phyloP scores from a whole-genome alignment of 2,329 filamentous ascomycete species.

The Acrocalymma vagum region DNA sequence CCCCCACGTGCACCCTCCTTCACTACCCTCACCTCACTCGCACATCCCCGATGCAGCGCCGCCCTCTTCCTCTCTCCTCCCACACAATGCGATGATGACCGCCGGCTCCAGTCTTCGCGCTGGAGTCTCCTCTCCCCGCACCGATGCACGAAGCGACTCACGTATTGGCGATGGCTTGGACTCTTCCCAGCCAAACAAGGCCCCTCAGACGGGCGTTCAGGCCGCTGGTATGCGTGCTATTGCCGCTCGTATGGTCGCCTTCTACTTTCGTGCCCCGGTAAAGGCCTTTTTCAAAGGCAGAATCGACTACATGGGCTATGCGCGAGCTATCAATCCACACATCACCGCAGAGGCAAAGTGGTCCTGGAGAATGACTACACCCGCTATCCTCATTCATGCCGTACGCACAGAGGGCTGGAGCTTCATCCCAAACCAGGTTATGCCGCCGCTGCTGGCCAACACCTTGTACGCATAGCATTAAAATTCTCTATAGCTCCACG shows the following conservation, averaged over 20 bases:
- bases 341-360: constrained; percentile 58
- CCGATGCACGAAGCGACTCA: constrained; percentile 23
- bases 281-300: constrained; percentile 92
- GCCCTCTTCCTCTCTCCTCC: constrained; percentile 21
- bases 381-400: constrained; percentile 73
- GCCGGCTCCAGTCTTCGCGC: constrained; percentile 42
- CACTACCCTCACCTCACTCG: constrained; percentile 6
- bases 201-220: constrained; percentile 76
- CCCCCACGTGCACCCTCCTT: constrained; percentile 17
- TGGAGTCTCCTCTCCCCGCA: constrained; percentile 38
- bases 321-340: constrained; percentile 68
- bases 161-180: constrained; percentile 19
- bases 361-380: constrained; percentile 73
- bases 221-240: constrained; percentile 85
- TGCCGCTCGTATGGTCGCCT: constrained; percentile 83
- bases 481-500: background rate
- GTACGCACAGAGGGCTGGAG: constrained; percentile 75
- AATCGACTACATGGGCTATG: constrained; percentile 80
- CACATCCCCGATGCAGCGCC: constrained; percentile 21
- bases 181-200: constrained; percentile 57
- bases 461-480: constrained; percentile 58
- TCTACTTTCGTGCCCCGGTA: constrained; percentile 89
- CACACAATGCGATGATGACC: constrained; percentile 50
- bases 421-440: constrained; percentile 78
- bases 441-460: constrained; percentile 79